phyloP scores from a whole-genome alignment of 2,329 filamentous ascomycete genomes.

The Nigrograna mackinnonii region DNA sequence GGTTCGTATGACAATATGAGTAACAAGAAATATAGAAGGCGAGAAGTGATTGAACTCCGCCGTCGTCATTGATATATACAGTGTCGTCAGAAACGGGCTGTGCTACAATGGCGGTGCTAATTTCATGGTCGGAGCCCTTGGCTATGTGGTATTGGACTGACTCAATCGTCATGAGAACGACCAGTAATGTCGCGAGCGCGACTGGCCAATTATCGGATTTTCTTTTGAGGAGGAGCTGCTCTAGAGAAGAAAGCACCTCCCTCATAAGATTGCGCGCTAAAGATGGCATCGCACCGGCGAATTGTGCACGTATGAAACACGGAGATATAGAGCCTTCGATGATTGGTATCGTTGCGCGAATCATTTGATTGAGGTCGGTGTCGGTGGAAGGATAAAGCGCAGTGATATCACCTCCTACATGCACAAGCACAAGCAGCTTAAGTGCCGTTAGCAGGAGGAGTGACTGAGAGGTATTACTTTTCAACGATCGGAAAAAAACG shows the following conservation, averaged over 20 bases:
- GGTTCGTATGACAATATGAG: constrained; percentile 31
- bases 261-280: constrained; percentile 36
- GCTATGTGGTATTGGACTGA: constrained; percentile 44
- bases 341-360: constrained; percentile 20
- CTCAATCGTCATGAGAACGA: constrained; percentile 42
- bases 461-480: constrained; percentile 14
- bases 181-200: constrained; percentile 33
- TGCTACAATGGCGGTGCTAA: constrained; percentile 7
- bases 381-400: constrained; percentile 21
- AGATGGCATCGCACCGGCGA: constrained; percentile 37
- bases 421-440: constrained; percentile 42
- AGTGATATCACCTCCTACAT: constrained; percentile 41
- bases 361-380: constrained; percentile 17
- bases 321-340: constrained; percentile 23
- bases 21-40: constrained; percentile 39
- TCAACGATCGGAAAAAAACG: constrained; percentile 29
- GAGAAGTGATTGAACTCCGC: constrained; percentile 30
- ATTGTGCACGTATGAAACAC: constrained; percentile 44
- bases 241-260: constrained; percentile 34
- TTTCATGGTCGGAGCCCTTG: constrained; percentile 36
- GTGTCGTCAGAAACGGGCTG: too few relatives aligned
- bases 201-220: constrained; percentile 35
- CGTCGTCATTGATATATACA: constrained; percentile 26
- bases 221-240: constrained; percentile 32
- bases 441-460: constrained; percentile 34